Conservation (phyloP, 2,329 filamentous ascomycete species). For the Pseudocercospora crystallina region DNA sequence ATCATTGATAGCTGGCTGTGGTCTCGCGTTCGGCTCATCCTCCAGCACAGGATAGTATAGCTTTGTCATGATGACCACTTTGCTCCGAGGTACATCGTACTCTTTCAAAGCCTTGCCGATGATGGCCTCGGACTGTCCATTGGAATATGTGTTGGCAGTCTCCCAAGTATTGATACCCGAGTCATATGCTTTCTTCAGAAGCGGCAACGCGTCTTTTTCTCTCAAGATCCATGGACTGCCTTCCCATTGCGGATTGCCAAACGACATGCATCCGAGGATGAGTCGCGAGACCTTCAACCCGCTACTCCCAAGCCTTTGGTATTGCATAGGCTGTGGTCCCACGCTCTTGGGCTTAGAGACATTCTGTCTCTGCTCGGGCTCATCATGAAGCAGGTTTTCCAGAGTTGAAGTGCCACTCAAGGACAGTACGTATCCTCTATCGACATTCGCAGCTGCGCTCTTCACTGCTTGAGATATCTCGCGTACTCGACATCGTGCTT, state of each 20-base stretch:
- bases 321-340: slow-evolving; percentile 33
- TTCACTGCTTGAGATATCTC: slow-evolving; percentile 54
- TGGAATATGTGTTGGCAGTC: slow-evolving; percentile 34
- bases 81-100: slow-evolving; percentile 32
- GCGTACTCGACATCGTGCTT: slow-evolving; percentile 49
- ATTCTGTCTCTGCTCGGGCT: slow-evolving; percentile 48
- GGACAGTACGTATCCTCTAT: slow-evolving; percentile 53
- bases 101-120: slow-evolving; percentile 31
- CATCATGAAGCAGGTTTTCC: slow-evolving; percentile 57
- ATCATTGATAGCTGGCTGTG: slow-evolving; percentile 15
- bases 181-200: slow-evolving; percentile 45
- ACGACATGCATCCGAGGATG: slow-evolving; percentile 31
- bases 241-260: slow-evolving; percentile 26
- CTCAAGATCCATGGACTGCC: slow-evolving; percentile 32
- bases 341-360: neutral
- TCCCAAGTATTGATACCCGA: slow-evolving; percentile 48
- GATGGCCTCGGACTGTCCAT: slow-evolving; percentile 33
- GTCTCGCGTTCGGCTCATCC: slow-evolving; percentile 3
- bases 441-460: slow-evolving; percentile 43
- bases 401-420: slow-evolving; percentile 58
- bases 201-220: slow-evolving; percentile 39
- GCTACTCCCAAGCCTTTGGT: slow-evolving; percentile 36
- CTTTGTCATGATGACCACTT: slow-evolving; percentile 36
- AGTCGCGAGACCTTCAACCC: slow-evolving; percentile 43
- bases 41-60: slow-evolving; percentile 15